These are phyloP conservation scores for Zopfia rhizophila DNA, from an alignment of 2,329 filamentous ascomycete species.

Conservation along the genomic window DNA sequence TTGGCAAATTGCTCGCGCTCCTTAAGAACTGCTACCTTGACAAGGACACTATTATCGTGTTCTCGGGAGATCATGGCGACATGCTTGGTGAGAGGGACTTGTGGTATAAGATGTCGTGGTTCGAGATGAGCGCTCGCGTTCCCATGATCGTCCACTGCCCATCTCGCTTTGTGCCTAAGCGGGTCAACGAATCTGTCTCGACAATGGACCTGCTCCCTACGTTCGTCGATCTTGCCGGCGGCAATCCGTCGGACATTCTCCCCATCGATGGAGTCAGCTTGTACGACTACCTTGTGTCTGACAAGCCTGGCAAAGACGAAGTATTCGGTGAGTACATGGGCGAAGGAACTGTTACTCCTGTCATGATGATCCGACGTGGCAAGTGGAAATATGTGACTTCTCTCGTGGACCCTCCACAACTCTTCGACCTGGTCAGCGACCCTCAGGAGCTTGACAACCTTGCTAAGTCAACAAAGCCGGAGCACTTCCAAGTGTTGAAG, in stretches of 20 bases:
- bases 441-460: slow-evolving; percentile 82
- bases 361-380: slow-evolving; percentile 93
- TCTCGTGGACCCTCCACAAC: slow-evolving; percentile 82
- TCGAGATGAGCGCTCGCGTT: slow-evolving; percentile 88
- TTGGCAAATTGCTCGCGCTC: slow-evolving; percentile 81
- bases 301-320: slow-evolving; percentile 75
- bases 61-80: slow-evolving; percentile 93
- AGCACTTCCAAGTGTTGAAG: slow-evolving; percentile 55
- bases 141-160: slow-evolving; percentile 88
- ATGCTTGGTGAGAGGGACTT: slow-evolving; percentile 93
- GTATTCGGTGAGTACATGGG: slow-evolving; percentile 97
- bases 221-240: slow-evolving; percentile 82
- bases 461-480: slow-evolving; percentile 54
- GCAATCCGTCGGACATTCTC: slow-evolving; percentile 73
- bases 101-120: slow-evolving; percentile 99
- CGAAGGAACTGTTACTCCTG: slow-evolving; percentile 86
- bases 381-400: slow-evolving; percentile 93
- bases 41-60: slow-evolving; percentile 89
- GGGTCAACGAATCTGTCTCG: slow-evolving; percentile 84
- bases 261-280: slow-evolving; percentile 88
- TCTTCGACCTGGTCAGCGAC: slow-evolving; percentile 82
- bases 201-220: slow-evolving; percentile 92
- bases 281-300: slow-evolving; percentile 47
- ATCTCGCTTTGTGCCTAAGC: slow-evolving; percentile 76
- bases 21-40: slow-evolving; percentile 82